Percentiles rank a stretch among this genome's conserved stretches.
phyloP scores from a whole-genome alignment of 2,329 filamentous ascomycete genomes.

The Neodidymelliopsis sp. region DNA sequence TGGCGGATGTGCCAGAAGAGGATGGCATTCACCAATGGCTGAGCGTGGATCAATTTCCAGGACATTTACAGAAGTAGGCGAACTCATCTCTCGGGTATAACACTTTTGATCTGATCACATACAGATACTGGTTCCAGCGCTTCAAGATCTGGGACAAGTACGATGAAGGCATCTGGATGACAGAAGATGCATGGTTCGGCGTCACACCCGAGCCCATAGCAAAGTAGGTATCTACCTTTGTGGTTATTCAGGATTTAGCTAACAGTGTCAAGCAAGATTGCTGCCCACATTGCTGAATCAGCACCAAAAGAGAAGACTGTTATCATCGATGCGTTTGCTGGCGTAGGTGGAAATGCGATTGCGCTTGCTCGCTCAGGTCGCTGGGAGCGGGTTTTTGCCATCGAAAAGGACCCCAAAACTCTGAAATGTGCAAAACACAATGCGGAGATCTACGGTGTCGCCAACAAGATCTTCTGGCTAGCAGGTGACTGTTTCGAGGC shows the following conservation, averaged over 20 bases:
- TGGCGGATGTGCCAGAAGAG: slow-evolving; percentile 35
- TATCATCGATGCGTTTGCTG: slow-evolving; percentile 88
- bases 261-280: slow-evolving; percentile 67
- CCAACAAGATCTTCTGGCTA: slow-evolving; percentile 82
- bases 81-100: neutral
- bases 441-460: slow-evolving; percentile 82
- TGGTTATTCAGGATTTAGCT: neutral
- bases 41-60: slow-evolving; percentile 73
- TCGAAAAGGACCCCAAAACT: slow-evolving; percentile 82
- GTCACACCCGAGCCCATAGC: slow-evolving; percentile 94
- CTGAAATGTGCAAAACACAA: slow-evolving; percentile 94
- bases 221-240: slow-evolving; percentile 59
- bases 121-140: slow-evolving; percentile 88
- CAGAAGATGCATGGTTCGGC: slow-evolving; percentile 94
- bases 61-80: slow-evolving; percentile 81
- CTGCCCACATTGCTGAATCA: slow-evolving; percentile 70
- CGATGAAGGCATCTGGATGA: slow-evolving; percentile 87
- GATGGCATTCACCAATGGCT: slow-evolving; percentile 72
- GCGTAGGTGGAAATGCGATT: slow-evolving; percentile 92
- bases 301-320: slow-evolving; percentile 65
- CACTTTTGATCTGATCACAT: neutral
- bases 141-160: slow-evolving; percentile 88
- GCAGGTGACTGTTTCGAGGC: slow-evolving; percentile 85
- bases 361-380: slow-evolving; percentile 84
- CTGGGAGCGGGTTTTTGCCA: slow-evolving; percentile 85